Conservation (phyloP, 164 flowering plant genomes). For the Pachysandra terminalis region DNA sequence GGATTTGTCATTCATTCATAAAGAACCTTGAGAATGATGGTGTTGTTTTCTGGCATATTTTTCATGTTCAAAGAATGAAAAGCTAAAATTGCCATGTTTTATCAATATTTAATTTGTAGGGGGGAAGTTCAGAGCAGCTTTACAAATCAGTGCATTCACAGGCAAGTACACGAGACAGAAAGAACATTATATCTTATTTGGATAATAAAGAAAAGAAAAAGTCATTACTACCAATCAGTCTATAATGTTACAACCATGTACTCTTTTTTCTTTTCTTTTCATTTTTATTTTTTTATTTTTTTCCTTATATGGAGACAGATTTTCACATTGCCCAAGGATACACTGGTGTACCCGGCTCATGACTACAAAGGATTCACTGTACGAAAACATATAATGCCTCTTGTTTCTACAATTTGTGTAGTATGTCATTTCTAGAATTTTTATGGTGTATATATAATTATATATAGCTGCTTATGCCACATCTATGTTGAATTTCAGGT, state of each 20-base stretch:
- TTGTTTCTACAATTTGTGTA: neutral
- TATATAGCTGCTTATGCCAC: slow-evolving; percentile 18
- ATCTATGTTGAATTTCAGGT: slow-evolving; percentile 40
- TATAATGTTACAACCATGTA: neutral
- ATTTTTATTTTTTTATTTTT: too few relatives aligned
- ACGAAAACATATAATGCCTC: slow-evolving; percentile 19
- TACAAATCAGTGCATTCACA: slow-evolving; percentile 93
- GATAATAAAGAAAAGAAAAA: too few relatives aligned
- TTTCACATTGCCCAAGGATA: slow-evolving; percentile 84
- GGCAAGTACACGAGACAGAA: slow-evolving; percentile 36
- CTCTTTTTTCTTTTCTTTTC: neutral
- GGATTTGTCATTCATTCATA: neutral
- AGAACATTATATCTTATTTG: neutral
- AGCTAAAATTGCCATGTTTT: neutral
- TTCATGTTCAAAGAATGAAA: neutral
- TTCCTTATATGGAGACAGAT: slow-evolving; percentile 60
- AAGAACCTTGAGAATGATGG: neutral
- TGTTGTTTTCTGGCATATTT: too few relatives aligned
- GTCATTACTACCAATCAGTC: too few relatives aligned
- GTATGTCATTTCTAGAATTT: too few relatives aligned
- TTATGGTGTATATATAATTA: neutral
- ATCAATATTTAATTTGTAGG: slow-evolving; percentile 41
- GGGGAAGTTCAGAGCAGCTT: slow-evolving; percentile 81
- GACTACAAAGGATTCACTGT: slow-evolving; percentile 93
- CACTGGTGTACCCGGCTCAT: slow-evolving; percentile 88